phyloP scores from a whole-genome alignment of 257 asterid genomes.

The Fraxinus pennsylvanica region DNA sequence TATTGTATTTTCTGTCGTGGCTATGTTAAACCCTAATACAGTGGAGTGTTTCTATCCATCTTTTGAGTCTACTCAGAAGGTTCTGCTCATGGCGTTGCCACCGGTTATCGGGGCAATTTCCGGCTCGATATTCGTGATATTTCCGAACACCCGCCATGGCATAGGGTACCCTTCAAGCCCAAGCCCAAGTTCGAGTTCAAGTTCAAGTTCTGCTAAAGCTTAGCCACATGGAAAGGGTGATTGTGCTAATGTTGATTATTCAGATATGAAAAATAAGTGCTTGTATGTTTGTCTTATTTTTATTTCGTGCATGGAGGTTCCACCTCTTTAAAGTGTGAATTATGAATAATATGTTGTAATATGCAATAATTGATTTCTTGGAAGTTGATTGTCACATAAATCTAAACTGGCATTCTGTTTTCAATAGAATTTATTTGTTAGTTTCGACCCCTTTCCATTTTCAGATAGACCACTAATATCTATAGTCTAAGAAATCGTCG shows the following conservation, averaged over 20 bases:
- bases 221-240: neutral
- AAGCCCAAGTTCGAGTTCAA: slow-evolving; percentile 19
- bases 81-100: slow-evolving; percentile 63
- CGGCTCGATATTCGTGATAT: slow-evolving; percentile 48
- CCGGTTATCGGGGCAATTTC: slow-evolving; percentile 59
- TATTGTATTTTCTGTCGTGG: slow-evolving; percentile 55
- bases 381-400: neutral
- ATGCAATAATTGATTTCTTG: neutral
- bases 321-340: neutral
- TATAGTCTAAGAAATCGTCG: too few species aligned
- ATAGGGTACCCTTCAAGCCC: slow-evolving; percentile 76
- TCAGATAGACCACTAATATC: too few species aligned
- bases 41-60: slow-evolving; percentile 72
- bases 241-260: neutral
- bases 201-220: slow-evolving; percentile 3
- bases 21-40: slow-evolving; percentile 60
- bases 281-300: neutral
- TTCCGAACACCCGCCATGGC: slow-evolving; percentile 73
- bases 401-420: too few species aligned
- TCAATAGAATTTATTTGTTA: too few species aligned
- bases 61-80: slow-evolving; percentile 53
- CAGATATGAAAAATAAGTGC: neutral
- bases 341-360: neutral
- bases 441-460: too few species aligned
- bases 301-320: neutral